phyloP scores from a whole-genome alignment of 2,329 filamentous ascomycete genomes.

The Lecanoromycetidae sp. region DNA sequence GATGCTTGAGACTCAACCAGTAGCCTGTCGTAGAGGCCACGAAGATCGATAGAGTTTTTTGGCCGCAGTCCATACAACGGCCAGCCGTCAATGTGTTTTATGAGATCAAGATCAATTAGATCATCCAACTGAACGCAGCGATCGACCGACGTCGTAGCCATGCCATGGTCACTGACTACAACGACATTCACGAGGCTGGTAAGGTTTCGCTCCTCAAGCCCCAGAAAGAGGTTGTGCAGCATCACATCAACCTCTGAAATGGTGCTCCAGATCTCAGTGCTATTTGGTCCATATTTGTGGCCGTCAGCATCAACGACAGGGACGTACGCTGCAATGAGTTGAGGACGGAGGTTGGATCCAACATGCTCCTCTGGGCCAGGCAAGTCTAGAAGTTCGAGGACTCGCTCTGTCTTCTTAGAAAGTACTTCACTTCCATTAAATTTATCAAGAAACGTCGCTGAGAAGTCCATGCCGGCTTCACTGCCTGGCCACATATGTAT shows the following conservation, averaged over 20 bases:
- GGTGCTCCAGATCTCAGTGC: conserved; percentile 71
- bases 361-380: conserved; percentile 48
- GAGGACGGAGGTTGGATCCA: conserved; percentile 49
- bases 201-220: conserved; percentile 69
- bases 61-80: conserved; percentile 80
- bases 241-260: conserved; percentile 73
- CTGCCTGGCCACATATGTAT: conserved; percentile 99
- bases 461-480: conserved; percentile 69
- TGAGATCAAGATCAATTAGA: conserved; percentile 61
- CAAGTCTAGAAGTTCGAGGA: conserved; percentile 73
- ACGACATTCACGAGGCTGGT: conserved; percentile 86
- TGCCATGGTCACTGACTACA: conserved; percentile 94
- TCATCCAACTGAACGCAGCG: conserved; percentile 84
- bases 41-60: conserved; percentile 54
- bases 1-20: conserved; percentile 44
- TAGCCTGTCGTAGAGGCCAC: conserved; percentile 50
- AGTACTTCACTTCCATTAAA: conserved; percentile 70
- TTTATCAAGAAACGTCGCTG: conserved; percentile 71
- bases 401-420: conserved; percentile 60
- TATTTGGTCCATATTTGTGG: conserved; percentile 84
- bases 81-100: conserved; percentile 87
- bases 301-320: conserved; percentile 82
- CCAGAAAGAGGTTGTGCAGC: conserved; percentile 63
- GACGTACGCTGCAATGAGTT: conserved; percentile 88
- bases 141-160: conserved; percentile 79